Conservation (phyloP, 805 yeast genomes). For the Candida dendrica region DNA sequence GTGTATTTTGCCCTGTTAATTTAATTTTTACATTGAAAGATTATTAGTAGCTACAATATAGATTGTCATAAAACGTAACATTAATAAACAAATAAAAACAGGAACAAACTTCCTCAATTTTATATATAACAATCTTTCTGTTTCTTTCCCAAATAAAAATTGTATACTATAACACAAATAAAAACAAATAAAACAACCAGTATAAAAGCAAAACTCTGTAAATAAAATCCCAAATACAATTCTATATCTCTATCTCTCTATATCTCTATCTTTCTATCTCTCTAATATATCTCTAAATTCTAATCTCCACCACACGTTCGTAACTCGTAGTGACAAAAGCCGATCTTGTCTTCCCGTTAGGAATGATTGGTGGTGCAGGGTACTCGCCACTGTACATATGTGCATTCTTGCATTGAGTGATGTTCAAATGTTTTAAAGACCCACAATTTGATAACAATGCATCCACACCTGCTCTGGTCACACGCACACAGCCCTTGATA, state of each 20-base stretch:
- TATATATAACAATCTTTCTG: no score
- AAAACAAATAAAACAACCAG: no score
- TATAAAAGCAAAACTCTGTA: no score
- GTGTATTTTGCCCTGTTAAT: background rate
- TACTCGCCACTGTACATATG: conserved; percentile 55
- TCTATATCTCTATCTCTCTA: no score
- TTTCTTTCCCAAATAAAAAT: no score
- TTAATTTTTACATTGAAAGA: no score
- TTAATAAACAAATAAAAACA: no score
- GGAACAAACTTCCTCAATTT: no score
- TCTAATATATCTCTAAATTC: conserved; percentile 25
- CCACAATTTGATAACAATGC: conserved; percentile 51
- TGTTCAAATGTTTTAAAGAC: conserved; percentile 44
- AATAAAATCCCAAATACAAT: no score
- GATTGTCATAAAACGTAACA: no score
- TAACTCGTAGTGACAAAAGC: conserved; percentile 51
- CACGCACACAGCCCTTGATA: conserved; percentile 67
- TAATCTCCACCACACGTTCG: conserved; percentile 51
- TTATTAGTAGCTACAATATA: no score
- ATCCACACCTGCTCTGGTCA: conserved; percentile 72
- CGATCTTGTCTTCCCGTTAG: conserved; percentile 43
- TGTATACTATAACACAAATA: no score
- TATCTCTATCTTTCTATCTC: background rate
- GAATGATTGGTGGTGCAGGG: conserved; percentile 46
- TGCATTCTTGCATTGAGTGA: conserved; percentile 68